Evolutionary conservation across 805 yeast genomes (phyloP), one percentile per base, ranked within the genome.

Genomic region (Saccharomyces eubayanus): DNA sequence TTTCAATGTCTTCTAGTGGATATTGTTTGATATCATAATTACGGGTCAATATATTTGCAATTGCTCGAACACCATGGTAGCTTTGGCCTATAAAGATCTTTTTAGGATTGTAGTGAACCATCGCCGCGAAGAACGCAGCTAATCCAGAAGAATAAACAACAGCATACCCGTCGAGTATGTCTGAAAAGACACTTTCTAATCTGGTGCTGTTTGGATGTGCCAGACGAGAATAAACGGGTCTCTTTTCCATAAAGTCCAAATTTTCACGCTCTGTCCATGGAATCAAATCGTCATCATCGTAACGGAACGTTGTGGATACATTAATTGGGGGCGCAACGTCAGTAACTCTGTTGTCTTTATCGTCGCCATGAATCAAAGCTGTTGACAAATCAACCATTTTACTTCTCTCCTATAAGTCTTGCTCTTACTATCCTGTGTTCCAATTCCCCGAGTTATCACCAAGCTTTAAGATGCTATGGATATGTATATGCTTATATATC

Each of bases 41-140:
- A 59, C 95, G 77, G 10, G 80, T 70, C 59, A 84, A 75, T 12
- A 90, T 73, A 40, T 81, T 74, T 2, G 85, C 79, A 53, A 88
- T 82, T 6, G 87, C 88, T 54, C 81, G 87, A 58, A 86, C 81
- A 2, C 98, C 98, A 64, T 87, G 96, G 68, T 91, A 91, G 5
- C 92, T 88, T 36, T 84, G 81, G 4, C 87, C 94, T 59, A 89
- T 79, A 29, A 88, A 85, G 29, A 91, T 70, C 14, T 76, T 76
- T 61, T 85, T 86, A 0, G 97, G 97, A 60, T 85, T 83, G 60
- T 74, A 77, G 59, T 83, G 77, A 36, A 84, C 79, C 66, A 91
- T 69, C 2, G 86, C 80, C 0, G 89, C 97, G 62, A 77, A 80
- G 66, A 87, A 88, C 0, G 97, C 96, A 49, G 89, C 76, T 30